These are phyloP conservation scores for Naumovozyma baii DNA, from an alignment of 805 yeast genomes.

Conservation along the genomic window DNA sequence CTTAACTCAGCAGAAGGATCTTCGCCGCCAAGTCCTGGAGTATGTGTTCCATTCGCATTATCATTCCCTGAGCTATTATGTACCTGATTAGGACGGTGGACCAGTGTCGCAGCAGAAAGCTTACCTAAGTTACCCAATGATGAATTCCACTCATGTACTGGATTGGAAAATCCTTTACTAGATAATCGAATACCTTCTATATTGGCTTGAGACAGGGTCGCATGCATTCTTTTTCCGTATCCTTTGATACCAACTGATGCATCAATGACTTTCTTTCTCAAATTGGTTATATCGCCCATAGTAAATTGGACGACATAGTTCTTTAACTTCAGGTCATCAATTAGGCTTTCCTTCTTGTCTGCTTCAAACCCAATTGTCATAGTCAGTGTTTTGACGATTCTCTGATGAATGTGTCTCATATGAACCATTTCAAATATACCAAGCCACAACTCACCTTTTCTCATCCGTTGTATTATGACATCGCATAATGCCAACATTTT, in stretches of 20 bases:
- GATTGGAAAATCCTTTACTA: neutral
- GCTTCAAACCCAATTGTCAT: conserved; percentile 21
- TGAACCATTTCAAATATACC: conserved; percentile 15
- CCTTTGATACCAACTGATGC: neutral
- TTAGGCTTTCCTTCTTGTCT: conserved; percentile 11
- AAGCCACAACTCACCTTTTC: conserved; percentile 23
- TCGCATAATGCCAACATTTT: conserved; percentile 25
- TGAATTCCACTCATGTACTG: neutral
- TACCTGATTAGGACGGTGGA: neutral
- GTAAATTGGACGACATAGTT: conserved; percentile 13
- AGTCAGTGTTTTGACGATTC: conserved; percentile 17
- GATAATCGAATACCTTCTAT: too few relatives aligned
- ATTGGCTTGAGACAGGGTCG: neutral
- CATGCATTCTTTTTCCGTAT: neutral
- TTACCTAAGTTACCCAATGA: neutral
- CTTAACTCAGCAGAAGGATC: neutral
- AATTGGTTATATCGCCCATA: conserved; percentile 5
- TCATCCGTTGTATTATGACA: conserved; percentile 22
- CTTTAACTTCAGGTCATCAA: conserved; percentile 13
- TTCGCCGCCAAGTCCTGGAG: neutral
- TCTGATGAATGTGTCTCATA: conserved; percentile 13
- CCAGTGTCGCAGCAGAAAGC: neutral
- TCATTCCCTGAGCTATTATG: neutral
- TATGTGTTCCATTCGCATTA: neutral
- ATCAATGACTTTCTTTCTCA: conserved; percentile 4